Conservation (phyloP, 2,329 filamentous ascomycete genomes). For the Monilinia fructigena region DNA sequence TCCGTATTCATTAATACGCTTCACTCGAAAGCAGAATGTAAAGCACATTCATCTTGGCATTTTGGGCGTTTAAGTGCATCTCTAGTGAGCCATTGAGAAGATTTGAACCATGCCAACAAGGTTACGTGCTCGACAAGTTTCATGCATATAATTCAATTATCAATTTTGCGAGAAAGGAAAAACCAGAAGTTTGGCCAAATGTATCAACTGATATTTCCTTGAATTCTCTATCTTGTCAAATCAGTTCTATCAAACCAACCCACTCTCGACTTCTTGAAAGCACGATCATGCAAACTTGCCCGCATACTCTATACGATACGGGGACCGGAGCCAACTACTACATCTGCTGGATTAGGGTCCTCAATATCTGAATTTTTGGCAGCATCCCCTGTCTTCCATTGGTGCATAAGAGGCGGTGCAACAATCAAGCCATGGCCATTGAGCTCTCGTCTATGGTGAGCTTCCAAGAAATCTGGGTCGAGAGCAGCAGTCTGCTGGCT, state of each 20-base stretch:
- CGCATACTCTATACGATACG: not conserved
- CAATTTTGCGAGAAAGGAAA: too few species aligned
- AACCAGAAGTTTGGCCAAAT: not conserved
- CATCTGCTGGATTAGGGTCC: not conserved
- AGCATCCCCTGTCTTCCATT: slow-evolving; percentile 6
- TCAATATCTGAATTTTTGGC: not conserved
- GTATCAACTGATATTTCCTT: not conserved
- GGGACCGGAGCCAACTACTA: not conserved
- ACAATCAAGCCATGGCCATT: not conserved
- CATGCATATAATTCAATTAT: not conserved
- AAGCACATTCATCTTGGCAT: not conserved
- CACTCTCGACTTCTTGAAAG: not conserved
- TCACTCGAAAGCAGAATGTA: not conserved
- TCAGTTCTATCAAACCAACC: slow-evolving; percentile 17
- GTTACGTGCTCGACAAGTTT: not conserved
- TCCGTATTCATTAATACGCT: not conserved
- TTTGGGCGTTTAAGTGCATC: not conserved
- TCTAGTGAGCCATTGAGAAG: not conserved
- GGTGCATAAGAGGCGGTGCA: not conserved
- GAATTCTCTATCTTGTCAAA: not conserved
- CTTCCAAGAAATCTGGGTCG: not conserved
- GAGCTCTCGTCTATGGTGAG: slow-evolving; percentile 1
- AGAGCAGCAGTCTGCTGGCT: slow-evolving; percentile 1
- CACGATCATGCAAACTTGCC: not conserved
- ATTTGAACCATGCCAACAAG: not conserved